Conservation (phyloP, 768 basidiomycete species). For the Psilocybe tampanensis region DNA sequence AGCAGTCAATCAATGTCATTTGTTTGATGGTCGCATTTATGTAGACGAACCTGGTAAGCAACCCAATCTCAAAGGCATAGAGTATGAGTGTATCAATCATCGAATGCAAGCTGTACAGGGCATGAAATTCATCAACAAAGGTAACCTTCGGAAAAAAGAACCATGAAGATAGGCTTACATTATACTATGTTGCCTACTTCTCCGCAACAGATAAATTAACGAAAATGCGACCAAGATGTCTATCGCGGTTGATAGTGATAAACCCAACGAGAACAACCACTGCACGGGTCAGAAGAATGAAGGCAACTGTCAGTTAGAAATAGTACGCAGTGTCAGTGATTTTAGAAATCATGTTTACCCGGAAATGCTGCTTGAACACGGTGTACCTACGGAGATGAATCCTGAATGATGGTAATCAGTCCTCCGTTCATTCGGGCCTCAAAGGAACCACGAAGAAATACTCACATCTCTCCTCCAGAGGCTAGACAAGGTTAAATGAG, state of each 20-base stretch:
- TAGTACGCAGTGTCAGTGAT: neutral
- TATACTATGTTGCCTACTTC: conserved; percentile 35
- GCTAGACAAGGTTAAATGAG: neutral
- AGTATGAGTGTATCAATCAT: conserved; percentile 46
- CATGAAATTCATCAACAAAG: neutral
- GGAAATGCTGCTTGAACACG: conserved; percentile 12
- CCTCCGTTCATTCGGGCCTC: neutral
- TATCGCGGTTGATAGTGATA: conserved; percentile 47
- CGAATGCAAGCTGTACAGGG: conserved; percentile 37
- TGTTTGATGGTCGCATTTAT: neutral
- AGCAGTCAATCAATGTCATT: neutral
- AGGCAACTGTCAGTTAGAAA: neutral
- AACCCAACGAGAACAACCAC: conserved; percentile 56
- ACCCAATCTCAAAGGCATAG: conserved; percentile 54
- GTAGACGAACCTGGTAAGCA: conserved; percentile 40
- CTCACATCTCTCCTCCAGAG: neutral
- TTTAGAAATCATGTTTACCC: conserved; percentile 10
- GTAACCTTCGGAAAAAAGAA: neutral
- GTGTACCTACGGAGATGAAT: conserved; percentile 1
- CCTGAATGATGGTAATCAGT: neutral
- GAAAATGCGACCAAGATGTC: conserved; percentile 48
- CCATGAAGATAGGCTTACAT: conserved; percentile 27
- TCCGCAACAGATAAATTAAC: conserved; percentile 43
- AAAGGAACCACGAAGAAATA: neutral
- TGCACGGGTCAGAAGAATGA: conserved; percentile 14